Percentiles rank a stretch among this genome's conserved stretches.
Conservation (phyloP, 1,139 yeast species). For the Blastobotrys ciferrii region DNA sequence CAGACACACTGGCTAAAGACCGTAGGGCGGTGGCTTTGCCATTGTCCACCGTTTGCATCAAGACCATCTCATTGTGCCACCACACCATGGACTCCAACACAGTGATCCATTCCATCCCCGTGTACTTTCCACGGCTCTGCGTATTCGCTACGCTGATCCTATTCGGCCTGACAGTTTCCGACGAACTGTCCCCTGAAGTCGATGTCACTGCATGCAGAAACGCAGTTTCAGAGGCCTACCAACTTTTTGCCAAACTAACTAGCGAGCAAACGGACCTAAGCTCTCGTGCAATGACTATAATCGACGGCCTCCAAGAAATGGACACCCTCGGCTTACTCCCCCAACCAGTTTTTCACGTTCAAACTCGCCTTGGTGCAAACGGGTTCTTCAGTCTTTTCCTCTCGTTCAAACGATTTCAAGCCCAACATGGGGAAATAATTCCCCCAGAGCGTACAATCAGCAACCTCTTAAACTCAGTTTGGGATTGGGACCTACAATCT, state of each 20-base stretch:
- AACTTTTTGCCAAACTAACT: conserved; percentile 7
- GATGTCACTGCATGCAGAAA: conserved; percentile 18
- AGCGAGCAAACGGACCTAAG: conserved; percentile 1
- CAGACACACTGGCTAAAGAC: conserved; percentile 23
- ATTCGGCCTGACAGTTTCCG: conserved; percentile 21
- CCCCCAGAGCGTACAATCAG: not conserved
- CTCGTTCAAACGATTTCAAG: not conserved
- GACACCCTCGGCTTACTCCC: not conserved
- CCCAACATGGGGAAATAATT: not conserved
- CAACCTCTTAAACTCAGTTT: not conserved
- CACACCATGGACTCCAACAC: conserved; percentile 17
- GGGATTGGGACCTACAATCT: conserved; percentile 5
- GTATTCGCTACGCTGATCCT: conserved; percentile 16
- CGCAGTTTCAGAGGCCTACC: conserved; percentile 19
- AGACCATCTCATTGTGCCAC: conserved; percentile 13
- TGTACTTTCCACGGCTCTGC: conserved; percentile 10
- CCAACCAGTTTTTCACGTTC: not conserved
- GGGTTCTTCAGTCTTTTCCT: not conserved
- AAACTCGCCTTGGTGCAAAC: not conserved
- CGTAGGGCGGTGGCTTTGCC: conserved; percentile 21
- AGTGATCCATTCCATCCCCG: conserved; percentile 15
- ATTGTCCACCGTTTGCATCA: conserved; percentile 9
- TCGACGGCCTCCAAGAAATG: conserved; percentile 1
- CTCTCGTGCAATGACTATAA: not conserved
- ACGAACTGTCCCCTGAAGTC: conserved; percentile 11